Evolutionary conservation across 371 early-diverging fungal species (phyloP), one percentile per base, ranked within the genome.

Genomic region (Saksenaea vasiformis): DNA sequence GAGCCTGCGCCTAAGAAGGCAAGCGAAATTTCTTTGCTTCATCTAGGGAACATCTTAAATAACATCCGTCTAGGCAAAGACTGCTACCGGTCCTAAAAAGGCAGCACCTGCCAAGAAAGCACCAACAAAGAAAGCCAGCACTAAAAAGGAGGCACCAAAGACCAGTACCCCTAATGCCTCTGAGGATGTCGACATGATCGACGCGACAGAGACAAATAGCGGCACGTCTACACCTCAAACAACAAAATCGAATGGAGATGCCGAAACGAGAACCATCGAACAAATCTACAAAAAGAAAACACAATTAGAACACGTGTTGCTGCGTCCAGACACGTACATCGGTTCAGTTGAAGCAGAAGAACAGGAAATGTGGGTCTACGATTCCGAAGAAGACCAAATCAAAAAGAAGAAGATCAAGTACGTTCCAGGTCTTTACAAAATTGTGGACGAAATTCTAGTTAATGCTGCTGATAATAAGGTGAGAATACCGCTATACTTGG

Each of bases 361-460:
- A 26, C 87, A 89, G 55, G 78, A 85, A 39, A 90, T 99, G 88
- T 99, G 98, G 95, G 85, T 98, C 1, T 91, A 87, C 68, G 87
- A 93, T 67, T 74, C 75, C 2, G 77, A 84, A 43, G 77, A 83
- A 19, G 79, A 85, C 27, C 76, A 76, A 64, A 92, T 99, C 74
- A 87, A 74, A 28, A 71, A 83, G 55, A 88, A 91, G 31, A 83
- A 87, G 24, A 91, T 98, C 53, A 89, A 72, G 1, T 95, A 88
- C 76, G 98, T 96, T 1, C 99, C 99, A 54, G 99, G 99, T 34
- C 79, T 99, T 7, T 99, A 98, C 83, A 99, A 99, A 77, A 99
- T 99, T 67, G 96, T 99, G 58, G 99, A 99, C 78, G 99, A 99
- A 80, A 99, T 99, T 65, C 76, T 99, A 4, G 99, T 99, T 24